Percentiles rank a stretch among this genome's conserved stretches.
phyloP scores from a whole-genome alignment of 1,284 basidiomycete species.

The Cryptococcus hybrid region DNA sequence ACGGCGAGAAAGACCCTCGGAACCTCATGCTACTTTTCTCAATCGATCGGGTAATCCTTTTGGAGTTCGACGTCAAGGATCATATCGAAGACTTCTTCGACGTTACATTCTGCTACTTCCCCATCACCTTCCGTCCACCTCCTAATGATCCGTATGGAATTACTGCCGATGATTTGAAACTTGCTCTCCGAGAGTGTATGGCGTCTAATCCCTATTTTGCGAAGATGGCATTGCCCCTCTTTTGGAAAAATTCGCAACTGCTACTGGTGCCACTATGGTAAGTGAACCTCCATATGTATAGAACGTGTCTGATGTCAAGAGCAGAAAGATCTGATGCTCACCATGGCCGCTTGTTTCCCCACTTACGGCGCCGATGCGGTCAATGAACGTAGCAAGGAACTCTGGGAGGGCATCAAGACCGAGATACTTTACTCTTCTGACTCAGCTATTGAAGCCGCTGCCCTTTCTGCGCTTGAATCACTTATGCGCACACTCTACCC shows the following conservation, averaged over 20 bases:
- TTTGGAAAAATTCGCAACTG: conserved; percentile 90
- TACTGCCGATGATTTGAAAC: conserved; percentile 79
- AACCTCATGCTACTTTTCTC: conserved; percentile 90
- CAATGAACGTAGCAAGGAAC: conserved; percentile 63
- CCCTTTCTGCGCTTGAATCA: conserved; percentile 66
- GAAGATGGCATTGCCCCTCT: conserved; percentile 77
- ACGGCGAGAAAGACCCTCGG: conserved; percentile 96
- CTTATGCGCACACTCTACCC: conserved; percentile 72
- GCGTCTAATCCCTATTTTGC: conserved; percentile 80
- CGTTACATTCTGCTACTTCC: conserved; percentile 97
- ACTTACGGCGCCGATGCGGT: conserved; percentile 70
- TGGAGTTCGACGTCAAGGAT: conserved; percentile 78
- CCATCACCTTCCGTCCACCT: conserved; percentile 93
- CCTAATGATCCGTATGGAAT: conserved; percentile 95
- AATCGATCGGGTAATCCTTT: conserved; percentile 76
- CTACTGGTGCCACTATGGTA: conserved; percentile 81
- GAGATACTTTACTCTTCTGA: conserved; percentile 95
- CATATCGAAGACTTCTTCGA: conserved; percentile 87
- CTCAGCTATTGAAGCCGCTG: conserved; percentile 64
- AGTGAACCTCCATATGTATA: conserved; percentile 4
- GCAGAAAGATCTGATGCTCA: conserved; percentile 77
- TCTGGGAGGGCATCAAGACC: conserved; percentile 84
- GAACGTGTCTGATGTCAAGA: conserved; percentile 1
- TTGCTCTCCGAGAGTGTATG: conserved; percentile 65
- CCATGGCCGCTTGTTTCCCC: conserved; percentile 71